Evolutionary conservation across 208 protist genomes (phyloP).

Genomic region (Leishmania amazonensis): DNA sequence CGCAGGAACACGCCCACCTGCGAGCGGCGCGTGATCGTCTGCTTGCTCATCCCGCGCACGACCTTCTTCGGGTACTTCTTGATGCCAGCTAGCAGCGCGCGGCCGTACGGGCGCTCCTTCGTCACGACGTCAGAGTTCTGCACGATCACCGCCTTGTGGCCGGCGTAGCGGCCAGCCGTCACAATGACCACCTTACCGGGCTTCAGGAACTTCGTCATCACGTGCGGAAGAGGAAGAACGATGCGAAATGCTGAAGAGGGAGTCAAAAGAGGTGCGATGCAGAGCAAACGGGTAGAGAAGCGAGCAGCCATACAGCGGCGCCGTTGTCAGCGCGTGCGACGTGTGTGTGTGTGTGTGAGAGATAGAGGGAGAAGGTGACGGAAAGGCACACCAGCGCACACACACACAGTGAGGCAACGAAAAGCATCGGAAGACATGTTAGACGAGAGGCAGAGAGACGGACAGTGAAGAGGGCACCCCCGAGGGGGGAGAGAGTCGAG

Average conservation of each 20-base stretch:
- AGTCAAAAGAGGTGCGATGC: background rate
- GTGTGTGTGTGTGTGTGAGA: background rate
- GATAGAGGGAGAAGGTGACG: background rate
- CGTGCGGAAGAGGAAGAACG: conserved; percentile 13
- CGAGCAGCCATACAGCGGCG: background rate
- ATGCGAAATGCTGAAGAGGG: conserved; percentile 13
- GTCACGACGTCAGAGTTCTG: conserved; percentile 92
- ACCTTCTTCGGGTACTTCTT: conserved; percentile 96
- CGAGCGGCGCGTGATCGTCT: conserved; percentile 91
- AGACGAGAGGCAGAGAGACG: background rate
- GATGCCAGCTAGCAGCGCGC: conserved; percentile 96
- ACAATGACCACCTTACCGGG: conserved; percentile 98
- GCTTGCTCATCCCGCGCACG: conserved; percentile 94
- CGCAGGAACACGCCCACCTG: conserved; percentile 97
- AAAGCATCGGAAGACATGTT: background rate
- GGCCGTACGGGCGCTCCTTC: conserved; percentile 95
- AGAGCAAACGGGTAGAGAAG: background rate
- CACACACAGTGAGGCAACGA: background rate
- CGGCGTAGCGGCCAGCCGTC: conserved; percentile 97
- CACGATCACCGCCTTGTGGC: conserved; percentile 98
- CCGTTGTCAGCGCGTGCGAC: background rate
- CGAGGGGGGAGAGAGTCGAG: background rate
- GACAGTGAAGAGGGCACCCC: background rate
- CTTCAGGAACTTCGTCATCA: conserved; percentile 96
- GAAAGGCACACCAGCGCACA: background rate